Conservation (phyloP, 345 rosid genomes). For the Pistacia vera region DNA sequence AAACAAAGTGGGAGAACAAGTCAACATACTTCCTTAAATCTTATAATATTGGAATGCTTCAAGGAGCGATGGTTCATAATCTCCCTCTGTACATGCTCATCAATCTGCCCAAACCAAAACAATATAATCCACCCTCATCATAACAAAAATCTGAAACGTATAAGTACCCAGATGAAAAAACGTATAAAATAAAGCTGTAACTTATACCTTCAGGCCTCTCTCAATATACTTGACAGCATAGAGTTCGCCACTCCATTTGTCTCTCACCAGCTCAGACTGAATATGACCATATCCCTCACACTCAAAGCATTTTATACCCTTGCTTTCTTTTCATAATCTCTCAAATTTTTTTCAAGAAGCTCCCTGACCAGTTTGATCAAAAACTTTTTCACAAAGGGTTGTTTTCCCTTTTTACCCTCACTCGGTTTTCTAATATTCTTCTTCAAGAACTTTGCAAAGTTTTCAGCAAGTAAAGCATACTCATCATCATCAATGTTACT, state of each 20-base stretch:
- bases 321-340: no score
- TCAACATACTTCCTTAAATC: constrained; percentile 72
- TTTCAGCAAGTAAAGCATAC: no score
- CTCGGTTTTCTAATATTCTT: no score
- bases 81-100: constrained; percentile 95
- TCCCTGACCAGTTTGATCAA: no score
- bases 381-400: no score
- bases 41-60: constrained; percentile 84
- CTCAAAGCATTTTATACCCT: no score
- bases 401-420: no score
- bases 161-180: background rate
- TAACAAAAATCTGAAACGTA: background rate
- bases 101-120: constrained; percentile 52
- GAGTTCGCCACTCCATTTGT: constrained; percentile 56
- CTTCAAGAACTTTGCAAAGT: no score
- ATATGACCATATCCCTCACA: no score
- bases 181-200: background rate
- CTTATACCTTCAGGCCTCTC: constrained; percentile 72
- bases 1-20: background rate
- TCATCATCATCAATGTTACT: no score
- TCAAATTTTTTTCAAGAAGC: no score
- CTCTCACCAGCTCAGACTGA: no score
- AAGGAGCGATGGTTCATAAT: constrained; percentile 91
- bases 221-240: constrained; percentile 84
- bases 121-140: background rate